Percentiles rank a stretch among this genome's conserved stretches.
Conservation (phyloP, 805 yeast species). For the Zygoascus tannicola region DNA sequence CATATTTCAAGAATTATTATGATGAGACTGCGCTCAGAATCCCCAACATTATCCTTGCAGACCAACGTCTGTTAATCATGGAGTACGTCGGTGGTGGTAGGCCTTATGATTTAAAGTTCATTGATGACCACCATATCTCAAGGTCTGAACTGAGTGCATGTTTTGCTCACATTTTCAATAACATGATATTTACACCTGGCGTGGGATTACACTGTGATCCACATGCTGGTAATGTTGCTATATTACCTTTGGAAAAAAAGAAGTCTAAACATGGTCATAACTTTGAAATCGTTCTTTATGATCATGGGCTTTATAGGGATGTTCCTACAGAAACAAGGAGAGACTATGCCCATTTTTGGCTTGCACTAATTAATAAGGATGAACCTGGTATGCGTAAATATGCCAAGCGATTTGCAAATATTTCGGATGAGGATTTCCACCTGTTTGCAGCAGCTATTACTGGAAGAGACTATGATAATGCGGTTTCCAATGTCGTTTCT, state of each 20-base stretch:
- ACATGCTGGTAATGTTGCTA: conserved; percentile 93
- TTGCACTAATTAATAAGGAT: conserved; percentile 70
- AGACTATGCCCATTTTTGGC: conserved; percentile 87
- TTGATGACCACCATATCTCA: conserved; percentile 56
- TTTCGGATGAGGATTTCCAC: conserved; percentile 67
- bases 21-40: conserved; percentile 65
- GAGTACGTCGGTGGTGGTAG: conserved; percentile 77
- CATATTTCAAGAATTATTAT: conserved; percentile 50
- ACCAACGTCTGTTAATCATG: conserved; percentile 72
- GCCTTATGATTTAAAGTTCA: conserved; percentile 61
- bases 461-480: conserved; percentile 79
- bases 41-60: conserved; percentile 61
- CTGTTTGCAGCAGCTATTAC: conserved; percentile 90
- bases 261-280: conserved; percentile 51
- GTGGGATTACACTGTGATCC: conserved; percentile 97
- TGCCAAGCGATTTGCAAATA: conserved; percentile 71
- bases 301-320: conserved; percentile 87
- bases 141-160: conserved; percentile 75
- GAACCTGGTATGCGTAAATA: conserved; percentile 56
- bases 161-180: conserved; percentile 81
- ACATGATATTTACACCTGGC: conserved; percentile 89
- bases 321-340: conserved; percentile 70
- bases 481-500: conserved; percentile 47
- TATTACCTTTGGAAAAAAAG: conserved; percentile 33
- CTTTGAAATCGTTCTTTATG: conserved; percentile 86